Evolutionary conservation across 306 rosid species (phyloP).

Genomic region (Malus asiatica): DNA sequence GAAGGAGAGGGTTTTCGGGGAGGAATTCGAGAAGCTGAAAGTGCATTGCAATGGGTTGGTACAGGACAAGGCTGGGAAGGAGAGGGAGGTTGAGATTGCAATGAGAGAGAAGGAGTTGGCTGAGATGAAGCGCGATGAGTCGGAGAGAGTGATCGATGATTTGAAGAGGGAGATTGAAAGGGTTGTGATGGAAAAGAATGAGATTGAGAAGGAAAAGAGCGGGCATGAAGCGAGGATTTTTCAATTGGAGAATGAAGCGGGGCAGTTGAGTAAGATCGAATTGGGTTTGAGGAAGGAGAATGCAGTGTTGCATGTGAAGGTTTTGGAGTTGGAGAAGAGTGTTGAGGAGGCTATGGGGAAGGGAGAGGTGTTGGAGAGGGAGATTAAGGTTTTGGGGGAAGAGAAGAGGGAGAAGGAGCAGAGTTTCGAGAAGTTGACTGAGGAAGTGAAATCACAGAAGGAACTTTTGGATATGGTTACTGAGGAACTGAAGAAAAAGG

Average conservation of each 20-base stretch:
- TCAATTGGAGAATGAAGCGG: constrained; percentile 34
- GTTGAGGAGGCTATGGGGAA: constrained; percentile 23
- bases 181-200: constrained; percentile 34
- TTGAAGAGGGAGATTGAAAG: constrained; percentile 32
- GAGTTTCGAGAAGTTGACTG: constrained; percentile 27
- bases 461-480: constrained; percentile 10
- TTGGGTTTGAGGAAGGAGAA: constrained; percentile 18
- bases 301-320: constrained; percentile 9
- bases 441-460: constrained; percentile 1
- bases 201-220: constrained; percentile 18
- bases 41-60: constrained; percentile 13
- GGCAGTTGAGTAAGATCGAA: constrained; percentile 15
- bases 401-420: constrained; percentile 42
- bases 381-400: constrained; percentile 19
- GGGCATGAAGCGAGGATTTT: constrained; percentile 11
- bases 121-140: constrained; percentile 26
- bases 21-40: constrained; percentile 25
- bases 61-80: constrained; percentile 26
- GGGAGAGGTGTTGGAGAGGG: constrained; percentile 26
- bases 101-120: constrained; percentile 32
- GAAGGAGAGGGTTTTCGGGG: constrained; percentile 16
- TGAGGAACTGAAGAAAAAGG: constrained; percentile 25
- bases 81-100: constrained; percentile 16
- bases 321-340: constrained; percentile 27
- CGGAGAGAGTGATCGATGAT: constrained; percentile 11